Percentiles rank a stretch among this genome's conserved stretches.
Evolutionary conservation across 495 filamentous ascomycete species (phyloP).

Genomic region (Xylaria castorea): DNA sequence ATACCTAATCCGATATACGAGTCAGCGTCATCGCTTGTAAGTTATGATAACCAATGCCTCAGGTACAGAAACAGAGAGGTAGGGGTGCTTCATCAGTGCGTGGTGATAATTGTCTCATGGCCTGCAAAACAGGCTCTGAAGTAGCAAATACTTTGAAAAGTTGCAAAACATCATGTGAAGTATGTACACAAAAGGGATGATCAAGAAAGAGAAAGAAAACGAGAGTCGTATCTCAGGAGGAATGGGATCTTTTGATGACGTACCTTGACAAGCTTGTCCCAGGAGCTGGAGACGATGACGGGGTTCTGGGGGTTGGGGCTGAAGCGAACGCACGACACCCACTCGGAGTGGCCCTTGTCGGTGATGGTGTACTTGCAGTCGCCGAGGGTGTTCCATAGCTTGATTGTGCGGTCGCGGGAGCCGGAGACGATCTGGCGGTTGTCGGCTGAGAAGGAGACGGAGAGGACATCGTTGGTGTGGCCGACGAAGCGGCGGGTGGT

Average conservation of each 20-base stretch:
- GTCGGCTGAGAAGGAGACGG: constrained; percentile 99
- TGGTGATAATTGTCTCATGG: constrained; percentile 98
- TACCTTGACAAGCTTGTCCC: constrained; percentile 99
- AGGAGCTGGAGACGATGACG: constrained; percentile 97
- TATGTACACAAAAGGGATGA: background rate
- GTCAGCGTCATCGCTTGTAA: constrained; percentile 24
- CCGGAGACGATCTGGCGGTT: constrained; percentile 99
- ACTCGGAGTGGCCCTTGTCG: constrained; percentile 99
- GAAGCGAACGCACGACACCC: constrained; percentile 99
- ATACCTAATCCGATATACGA: constrained; percentile 68
- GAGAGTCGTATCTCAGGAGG: background rate
- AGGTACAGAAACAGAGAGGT: constrained; percentile 35
- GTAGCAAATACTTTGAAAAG: constrained; percentile 98
- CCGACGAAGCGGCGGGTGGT: constrained; percentile 98
- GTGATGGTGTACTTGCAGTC: constrained; percentile 99
- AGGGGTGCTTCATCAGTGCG: constrained; percentile 74
- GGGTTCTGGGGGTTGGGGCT: constrained; percentile 99
- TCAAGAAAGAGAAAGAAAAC: background rate
- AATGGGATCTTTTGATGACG: constrained; percentile 44
- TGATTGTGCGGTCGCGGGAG: constrained; percentile 97
- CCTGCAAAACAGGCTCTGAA: constrained; percentile 89
- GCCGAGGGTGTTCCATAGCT: constrained; percentile 99
- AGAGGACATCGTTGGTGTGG: constrained; percentile 99
- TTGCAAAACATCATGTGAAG: constrained; percentile 86
- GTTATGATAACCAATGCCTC: constrained; percentile 13